These are phyloP conservation scores for Dendrobium huoshanense DNA, from an alignment of 106 monocot species.

Conservation along the genomic window DNA sequence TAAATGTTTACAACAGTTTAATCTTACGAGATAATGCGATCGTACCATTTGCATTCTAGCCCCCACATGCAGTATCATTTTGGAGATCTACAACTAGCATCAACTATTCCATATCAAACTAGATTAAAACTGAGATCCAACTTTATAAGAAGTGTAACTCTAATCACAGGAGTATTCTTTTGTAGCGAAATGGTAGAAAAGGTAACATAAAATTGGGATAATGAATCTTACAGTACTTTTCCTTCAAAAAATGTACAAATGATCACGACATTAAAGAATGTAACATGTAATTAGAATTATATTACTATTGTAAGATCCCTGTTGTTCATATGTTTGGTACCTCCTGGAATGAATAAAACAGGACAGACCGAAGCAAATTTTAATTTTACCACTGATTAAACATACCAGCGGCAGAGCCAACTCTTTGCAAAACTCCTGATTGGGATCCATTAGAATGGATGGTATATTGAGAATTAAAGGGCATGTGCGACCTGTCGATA, in stretches of 20 bases:
- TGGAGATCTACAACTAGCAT: background rate
- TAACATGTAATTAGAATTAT: background rate
- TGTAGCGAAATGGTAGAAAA: background rate
- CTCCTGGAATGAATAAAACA: background rate
- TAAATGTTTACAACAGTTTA: too few relatives aligned
- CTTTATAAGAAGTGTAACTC: background rate
- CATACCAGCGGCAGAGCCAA: constrained; percentile 95
- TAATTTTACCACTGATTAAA: background rate
- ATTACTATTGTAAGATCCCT: background rate
- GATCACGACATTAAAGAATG: background rate
- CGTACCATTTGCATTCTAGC: too few relatives aligned
- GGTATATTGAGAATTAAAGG: constrained; percentile 42
- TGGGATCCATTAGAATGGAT: constrained; percentile 47
- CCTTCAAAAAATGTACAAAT: background rate
- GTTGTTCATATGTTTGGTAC: background rate
- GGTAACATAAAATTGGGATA: background rate
- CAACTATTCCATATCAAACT: background rate
- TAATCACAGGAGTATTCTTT: background rate
- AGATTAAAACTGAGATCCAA: background rate
- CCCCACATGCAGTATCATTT: too few relatives aligned
- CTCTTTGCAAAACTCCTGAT: constrained; percentile 85
- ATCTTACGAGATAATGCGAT: too few relatives aligned
- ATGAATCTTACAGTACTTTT: background rate
- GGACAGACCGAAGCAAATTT: background rate
- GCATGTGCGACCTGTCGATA: constrained; percentile 52